These are phyloP conservation scores for Cutaneotrichosporon spelunceum DNA, from an alignment of 1,284 basidiomycete species.

Conservation along the genomic window DNA sequence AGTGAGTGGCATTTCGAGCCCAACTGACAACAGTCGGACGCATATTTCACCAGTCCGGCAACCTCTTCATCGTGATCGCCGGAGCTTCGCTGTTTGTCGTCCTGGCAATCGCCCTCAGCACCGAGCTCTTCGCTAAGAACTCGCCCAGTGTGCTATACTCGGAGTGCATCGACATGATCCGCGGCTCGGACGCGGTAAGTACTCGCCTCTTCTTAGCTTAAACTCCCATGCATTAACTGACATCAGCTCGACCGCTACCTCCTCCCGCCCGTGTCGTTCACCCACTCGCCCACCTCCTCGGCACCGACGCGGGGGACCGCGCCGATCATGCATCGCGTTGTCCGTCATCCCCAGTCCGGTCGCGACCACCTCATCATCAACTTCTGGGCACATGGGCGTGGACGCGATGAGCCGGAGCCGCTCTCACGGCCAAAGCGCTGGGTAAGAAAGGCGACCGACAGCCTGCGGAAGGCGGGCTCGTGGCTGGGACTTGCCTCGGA, in stretches of 20 bases:
- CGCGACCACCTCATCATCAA: constrained; percentile 50
- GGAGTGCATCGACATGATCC: constrained; percentile 79
- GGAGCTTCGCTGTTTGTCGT: constrained; percentile 77
- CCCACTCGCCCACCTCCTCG: constrained; percentile 46
- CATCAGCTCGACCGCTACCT: constrained; percentile 45
- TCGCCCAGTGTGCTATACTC: constrained; percentile 85
- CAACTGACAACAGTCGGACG: constrained; percentile 60
- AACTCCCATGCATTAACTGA: neutral
- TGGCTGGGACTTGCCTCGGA: constrained; percentile 16
- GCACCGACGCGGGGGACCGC: constrained; percentile 45
- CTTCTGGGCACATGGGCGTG: constrained; percentile 50
- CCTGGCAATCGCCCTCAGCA: constrained; percentile 77
- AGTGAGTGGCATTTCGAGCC: constrained; percentile 56
- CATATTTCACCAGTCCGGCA: constrained; percentile 73
- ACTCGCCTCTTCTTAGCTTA: neutral
- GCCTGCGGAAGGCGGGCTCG: constrained; percentile 7
- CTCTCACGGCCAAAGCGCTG: constrained; percentile 20
- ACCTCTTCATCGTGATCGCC: constrained; percentile 74
- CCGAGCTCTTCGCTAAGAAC: constrained; percentile 87
- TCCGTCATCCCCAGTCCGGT: constrained; percentile 42
- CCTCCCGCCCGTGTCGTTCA: constrained; percentile 50
- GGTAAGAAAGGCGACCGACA: constrained; percentile 10
- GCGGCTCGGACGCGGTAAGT: constrained; percentile 65
- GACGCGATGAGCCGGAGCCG: constrained; percentile 44
- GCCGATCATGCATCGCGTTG: constrained; percentile 39